Conservation (phyloP, 2,329 filamentous ascomycete species). For the Xenosphaeropsis pyriputrescens region DNA sequence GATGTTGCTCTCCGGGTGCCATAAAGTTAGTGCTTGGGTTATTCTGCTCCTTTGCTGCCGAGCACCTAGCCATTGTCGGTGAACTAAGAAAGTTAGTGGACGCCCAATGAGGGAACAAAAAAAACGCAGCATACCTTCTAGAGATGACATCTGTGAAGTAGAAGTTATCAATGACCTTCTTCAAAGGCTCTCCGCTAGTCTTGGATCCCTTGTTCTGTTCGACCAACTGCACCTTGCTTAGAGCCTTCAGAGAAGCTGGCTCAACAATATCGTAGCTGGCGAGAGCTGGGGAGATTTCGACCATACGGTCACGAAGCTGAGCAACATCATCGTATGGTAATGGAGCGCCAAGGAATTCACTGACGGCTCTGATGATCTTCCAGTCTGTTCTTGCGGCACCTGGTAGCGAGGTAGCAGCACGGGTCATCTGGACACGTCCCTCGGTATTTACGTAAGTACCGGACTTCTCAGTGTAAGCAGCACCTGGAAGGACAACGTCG, state of each 20-base stretch:
- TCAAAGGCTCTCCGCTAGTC: slow-evolving; percentile 57
- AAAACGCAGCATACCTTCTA: slow-evolving; percentile 59
- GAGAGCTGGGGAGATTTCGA: slow-evolving; percentile 82
- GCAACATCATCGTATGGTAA: slow-evolving; percentile 91
- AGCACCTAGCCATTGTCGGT: slow-evolving; percentile 96
- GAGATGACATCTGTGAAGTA: slow-evolving; percentile 97
- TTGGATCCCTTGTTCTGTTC: slow-evolving; percentile 89
- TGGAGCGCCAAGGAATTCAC: slow-evolving; percentile 77
- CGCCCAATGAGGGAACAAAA: not conserved
- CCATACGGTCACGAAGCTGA: slow-evolving; percentile 80
- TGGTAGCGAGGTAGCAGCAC: slow-evolving; percentile 75
- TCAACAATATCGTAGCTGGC: slow-evolving; percentile 86
- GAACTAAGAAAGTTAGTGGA: slow-evolving; percentile 40
- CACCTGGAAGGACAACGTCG: slow-evolving; percentile 84
- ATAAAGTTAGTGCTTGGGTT: slow-evolving; percentile 70
- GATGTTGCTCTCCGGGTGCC: slow-evolving; percentile 38
- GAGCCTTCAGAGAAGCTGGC: slow-evolving; percentile 52
- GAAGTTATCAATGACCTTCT: slow-evolving; percentile 86
- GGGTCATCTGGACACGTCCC: slow-evolving; percentile 86
- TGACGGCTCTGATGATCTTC: slow-evolving; percentile 93
- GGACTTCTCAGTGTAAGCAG: slow-evolving; percentile 93
- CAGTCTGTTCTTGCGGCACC: slow-evolving; percentile 90
- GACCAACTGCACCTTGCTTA: slow-evolving; percentile 89
- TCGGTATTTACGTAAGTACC: slow-evolving; percentile 97
- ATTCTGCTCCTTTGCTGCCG: slow-evolving; percentile 73